Evolutionary conservation across 768 basidiomycete species (phyloP).

Genomic region (Suillus occidentalis): DNA sequence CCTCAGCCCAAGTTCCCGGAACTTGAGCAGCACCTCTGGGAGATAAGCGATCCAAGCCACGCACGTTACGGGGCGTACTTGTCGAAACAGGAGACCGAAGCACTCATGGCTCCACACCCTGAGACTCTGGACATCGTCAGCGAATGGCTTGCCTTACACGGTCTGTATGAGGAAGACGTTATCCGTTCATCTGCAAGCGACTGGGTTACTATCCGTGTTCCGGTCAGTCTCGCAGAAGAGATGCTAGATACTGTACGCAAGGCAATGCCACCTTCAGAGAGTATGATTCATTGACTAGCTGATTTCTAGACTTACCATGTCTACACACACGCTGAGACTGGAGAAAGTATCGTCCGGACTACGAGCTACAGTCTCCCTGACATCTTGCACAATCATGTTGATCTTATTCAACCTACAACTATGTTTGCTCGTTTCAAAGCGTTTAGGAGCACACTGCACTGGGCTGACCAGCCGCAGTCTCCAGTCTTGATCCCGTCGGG

Average conservation of each 20-base stretch:
- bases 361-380: conserved; percentile 67
- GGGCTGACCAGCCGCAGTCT: conserved; percentile 15
- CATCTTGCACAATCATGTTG: conserved; percentile 57
- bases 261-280: not conserved
- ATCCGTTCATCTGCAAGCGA: conserved; percentile 64
- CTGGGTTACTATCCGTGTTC: conserved; percentile 63
- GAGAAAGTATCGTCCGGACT: conserved; percentile 62
- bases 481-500: conserved; percentile 7
- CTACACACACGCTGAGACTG: conserved; percentile 55
- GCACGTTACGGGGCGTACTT: conserved; percentile 55
- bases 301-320: conserved; percentile 55
- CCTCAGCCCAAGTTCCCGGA: conserved; percentile 50
- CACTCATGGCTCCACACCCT: conserved; percentile 55
- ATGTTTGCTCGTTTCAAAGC: conserved; percentile 54
- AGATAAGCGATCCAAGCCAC: conserved; percentile 59
- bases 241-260: conserved; percentile 67
- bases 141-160: conserved; percentile 61
- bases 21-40: conserved; percentile 52
- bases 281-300: not conserved
- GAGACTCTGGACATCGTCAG: conserved; percentile 54
- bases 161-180: conserved; percentile 47
- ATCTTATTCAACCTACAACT: conserved; percentile 72
- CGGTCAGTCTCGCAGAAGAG: conserved; percentile 59
- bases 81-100: conserved; percentile 65
- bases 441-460: conserved; percentile 42